phyloP scores from a whole-genome alignment of 371 early-diverging fungal genomes.

The Actinomortierella wolfii region DNA sequence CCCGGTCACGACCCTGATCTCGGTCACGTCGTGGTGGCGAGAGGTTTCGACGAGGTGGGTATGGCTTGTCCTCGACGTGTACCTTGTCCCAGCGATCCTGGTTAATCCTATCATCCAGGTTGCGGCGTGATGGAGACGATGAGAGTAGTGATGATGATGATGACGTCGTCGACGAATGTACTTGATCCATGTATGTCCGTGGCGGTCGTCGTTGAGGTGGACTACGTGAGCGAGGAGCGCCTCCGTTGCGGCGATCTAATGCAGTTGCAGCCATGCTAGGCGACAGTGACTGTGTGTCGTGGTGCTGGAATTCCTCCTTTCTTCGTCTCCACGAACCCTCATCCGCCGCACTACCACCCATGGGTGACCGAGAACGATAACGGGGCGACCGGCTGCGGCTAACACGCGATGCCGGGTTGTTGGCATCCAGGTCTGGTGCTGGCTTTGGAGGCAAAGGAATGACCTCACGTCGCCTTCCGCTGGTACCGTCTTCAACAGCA shows the following conservation, averaged over 20 bases:
- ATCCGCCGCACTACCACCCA: conserved; percentile 15
- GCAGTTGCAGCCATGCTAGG: conserved; percentile 5
- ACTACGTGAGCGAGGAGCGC: conserved; percentile 7
- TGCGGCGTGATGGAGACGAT: too few relatives aligned
- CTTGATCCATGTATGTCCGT: conserved; percentile 37
- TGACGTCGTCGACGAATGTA: neutral
- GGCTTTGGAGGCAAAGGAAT: conserved; percentile 39
- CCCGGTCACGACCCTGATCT: too few relatives aligned
- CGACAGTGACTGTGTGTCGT: conserved; percentile 13
- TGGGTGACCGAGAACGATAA: conserved; percentile 32
- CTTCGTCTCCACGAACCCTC: conserved; percentile 13
- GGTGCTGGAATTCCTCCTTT: neutral
- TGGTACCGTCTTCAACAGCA: neutral
- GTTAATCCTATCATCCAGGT: too few relatives aligned
- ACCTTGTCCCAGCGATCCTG: conserved; percentile 38
- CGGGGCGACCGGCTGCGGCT: conserved; percentile 43
- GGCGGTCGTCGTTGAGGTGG: conserved; percentile 13
- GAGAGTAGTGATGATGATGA: too few relatives aligned
- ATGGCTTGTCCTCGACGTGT: conserved; percentile 37
- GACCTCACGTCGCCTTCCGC: neutral
- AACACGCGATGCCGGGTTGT: conserved; percentile 7
- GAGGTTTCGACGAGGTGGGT: conserved; percentile 13
- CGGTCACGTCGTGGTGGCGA: neutral
- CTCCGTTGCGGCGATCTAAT: neutral
- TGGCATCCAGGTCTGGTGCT: conserved; percentile 20